Evolutionary conservation across 441 rosid species (phyloP).

Genomic region (Adansonia gregorii): DNA sequence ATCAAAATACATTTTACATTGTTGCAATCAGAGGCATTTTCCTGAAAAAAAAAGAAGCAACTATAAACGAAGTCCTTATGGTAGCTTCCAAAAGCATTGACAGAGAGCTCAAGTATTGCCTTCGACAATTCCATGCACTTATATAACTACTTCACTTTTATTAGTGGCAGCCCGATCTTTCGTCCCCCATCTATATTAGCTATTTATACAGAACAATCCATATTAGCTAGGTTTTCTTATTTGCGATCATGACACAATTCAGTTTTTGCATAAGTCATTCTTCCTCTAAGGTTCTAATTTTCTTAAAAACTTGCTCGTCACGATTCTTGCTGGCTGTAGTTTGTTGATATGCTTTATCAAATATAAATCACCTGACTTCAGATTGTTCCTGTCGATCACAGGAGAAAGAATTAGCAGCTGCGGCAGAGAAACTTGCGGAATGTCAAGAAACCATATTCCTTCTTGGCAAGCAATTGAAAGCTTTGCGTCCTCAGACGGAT

Average conservation of each 20-base stretch:
- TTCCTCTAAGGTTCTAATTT: not conserved
- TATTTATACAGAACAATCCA: not conserved
- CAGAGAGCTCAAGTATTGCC: too few species aligned
- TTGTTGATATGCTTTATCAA: not conserved
- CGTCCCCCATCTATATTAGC: too few species aligned
- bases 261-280: not conserved
- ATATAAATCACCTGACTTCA: not conserved
- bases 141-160: not conserved
- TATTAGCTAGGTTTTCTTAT: not conserved
- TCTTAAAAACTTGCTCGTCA: not conserved
- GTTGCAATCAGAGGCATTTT: not conserved
- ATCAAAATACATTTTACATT: not conserved
- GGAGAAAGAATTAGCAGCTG: slow-evolving; percentile 87
- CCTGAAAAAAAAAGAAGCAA: not conserved
- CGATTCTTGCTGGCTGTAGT: not conserved
- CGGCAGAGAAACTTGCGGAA: slow-evolving; percentile 91
- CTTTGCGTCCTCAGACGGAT: slow-evolving; percentile 71
- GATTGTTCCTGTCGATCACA: slow-evolving; percentile 35
- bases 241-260: not conserved
- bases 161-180: not conserved
- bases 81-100: not conserved
- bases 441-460: slow-evolving; percentile 95
- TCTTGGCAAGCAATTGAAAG: slow-evolving; percentile 82
- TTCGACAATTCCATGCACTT: too few species aligned
- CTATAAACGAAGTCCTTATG: not conserved